Conservation (phyloP, 208 protist species). For the Trichomonas gallinae region DNA sequence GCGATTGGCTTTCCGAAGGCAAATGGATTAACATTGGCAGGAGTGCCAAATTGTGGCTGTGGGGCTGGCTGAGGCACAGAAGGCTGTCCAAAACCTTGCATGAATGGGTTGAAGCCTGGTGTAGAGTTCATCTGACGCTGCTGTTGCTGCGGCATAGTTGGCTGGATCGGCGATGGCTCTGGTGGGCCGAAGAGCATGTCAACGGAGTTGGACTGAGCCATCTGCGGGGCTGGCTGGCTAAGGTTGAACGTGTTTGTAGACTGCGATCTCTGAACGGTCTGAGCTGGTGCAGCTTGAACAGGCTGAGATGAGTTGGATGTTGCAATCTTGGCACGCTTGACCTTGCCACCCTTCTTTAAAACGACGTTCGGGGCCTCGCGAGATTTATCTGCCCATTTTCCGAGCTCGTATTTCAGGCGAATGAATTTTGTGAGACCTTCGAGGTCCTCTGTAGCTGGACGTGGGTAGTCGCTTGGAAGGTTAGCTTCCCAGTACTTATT, state of each 20-base stretch:
- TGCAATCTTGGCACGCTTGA: background rate
- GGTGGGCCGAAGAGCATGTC: background rate
- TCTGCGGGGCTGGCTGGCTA: background rate
- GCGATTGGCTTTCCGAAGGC: background rate
- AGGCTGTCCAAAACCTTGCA: background rate
- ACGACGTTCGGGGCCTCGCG: background rate
- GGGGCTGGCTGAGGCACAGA: background rate
- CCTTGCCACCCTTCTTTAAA: background rate
- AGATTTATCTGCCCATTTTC: background rate
- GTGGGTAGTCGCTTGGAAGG: background rate
- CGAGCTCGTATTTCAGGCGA: background rate
- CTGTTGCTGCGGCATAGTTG: background rate
- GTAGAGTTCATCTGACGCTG: background rate
- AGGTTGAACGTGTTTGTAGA: background rate
- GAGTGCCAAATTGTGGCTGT: no score
- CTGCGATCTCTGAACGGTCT: background rate
- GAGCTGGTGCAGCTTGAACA: background rate
- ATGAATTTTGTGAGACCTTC: conserved; percentile 10
- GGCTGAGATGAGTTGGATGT: background rate
- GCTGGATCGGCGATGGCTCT: background rate
- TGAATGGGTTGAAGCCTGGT: background rate
- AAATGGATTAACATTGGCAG: background rate
- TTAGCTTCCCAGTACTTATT: background rate
- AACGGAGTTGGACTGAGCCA: background rate
- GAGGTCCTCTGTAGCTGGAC: background rate